Percentiles rank a stretch among this genome's conserved stretches.
phyloP scores from a whole-genome alignment of 768 basidiomycete species.

The Lentinula sp. region DNA sequence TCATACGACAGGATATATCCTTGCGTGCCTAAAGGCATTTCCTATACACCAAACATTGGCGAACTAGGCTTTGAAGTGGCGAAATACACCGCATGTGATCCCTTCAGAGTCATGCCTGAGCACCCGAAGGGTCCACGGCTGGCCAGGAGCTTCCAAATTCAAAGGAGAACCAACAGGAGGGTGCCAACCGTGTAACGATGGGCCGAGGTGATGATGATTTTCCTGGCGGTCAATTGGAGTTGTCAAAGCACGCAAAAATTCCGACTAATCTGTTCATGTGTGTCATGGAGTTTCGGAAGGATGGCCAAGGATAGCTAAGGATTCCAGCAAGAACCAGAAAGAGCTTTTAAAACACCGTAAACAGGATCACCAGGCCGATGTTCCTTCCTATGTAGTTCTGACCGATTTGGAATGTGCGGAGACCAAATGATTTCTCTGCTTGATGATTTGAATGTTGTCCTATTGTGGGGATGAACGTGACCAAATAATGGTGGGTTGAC shows the following conservation, averaged over 20 bases:
- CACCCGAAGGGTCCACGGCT: neutral
- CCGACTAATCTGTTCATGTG: neutral
- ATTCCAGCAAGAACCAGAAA: neutral
- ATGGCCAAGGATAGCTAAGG: neutral
- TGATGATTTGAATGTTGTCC: neutral
- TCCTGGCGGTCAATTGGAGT: too few species aligned
- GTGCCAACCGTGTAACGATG: neutral
- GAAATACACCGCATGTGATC: neutral
- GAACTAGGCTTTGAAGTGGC: neutral
- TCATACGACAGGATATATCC: neutral
- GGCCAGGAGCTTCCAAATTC: neutral
- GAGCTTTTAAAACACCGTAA: neutral
- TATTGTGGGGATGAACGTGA: neutral
- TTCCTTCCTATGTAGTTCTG: neutral
- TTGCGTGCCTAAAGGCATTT: neutral
- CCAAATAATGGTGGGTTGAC: neutral
- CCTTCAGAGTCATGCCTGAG: neutral
- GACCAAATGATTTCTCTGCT: neutral
- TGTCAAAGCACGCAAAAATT: neutral
- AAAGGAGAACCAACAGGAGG: neutral
- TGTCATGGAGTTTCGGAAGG: neutral
- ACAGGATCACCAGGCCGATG: neutral
- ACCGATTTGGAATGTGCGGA: neutral
- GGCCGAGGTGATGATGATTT: neutral
- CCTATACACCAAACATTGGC: neutral